Base-by-base conservation (phyloP, 306 rosid genomes). In the Pyrus pyrifolia region DNA sequence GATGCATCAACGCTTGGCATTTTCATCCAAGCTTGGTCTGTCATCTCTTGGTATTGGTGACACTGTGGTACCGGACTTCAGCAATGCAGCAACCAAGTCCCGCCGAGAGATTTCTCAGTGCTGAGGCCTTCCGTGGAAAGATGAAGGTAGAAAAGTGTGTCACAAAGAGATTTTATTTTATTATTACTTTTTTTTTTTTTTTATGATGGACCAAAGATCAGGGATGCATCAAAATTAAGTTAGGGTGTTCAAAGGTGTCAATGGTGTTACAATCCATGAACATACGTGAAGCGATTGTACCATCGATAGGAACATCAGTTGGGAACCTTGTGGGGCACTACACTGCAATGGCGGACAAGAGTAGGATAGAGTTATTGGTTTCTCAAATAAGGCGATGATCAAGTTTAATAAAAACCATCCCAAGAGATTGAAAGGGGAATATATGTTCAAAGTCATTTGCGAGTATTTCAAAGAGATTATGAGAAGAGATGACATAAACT, bases 1-100 rank as follows among this genome's bases (percentile, higher is more conserved):
- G 93, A 85, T 71, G 86, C 82, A 11, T 77, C 82, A 33, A 71
- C 86, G 25, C 2, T 81, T 4, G 61, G 86, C 53, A 42, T 52
- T 2, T 85, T 89, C 66, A 17, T 89, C 0, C 81, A 79, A 57
- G 45, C 53, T 5, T 86, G 89, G 90, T n/a, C 81, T 22, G 76
- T 38, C 5, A 4, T 79, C 87, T 11, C 59, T 19, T 7, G 66
- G 64, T 19, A 33, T 70, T 63, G 73, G 70, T 2, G n/a, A 63
- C 23, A 71, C 65, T 38, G 14, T 21, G 59, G 12, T 22, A 11
- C 51, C 57, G 5, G 68, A 12, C 31, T 86, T 81, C 58, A 51
- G 74, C 17, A 49, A 17, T 49, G 86, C 75, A 59, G 45, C 82
- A 17, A 67, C 81, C 45, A 44, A 14, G 68, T 86, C 75, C 68